phyloP scores from a whole-genome alignment of 2,329 filamentous ascomycete species.

The Claviceps capensis region DNA sequence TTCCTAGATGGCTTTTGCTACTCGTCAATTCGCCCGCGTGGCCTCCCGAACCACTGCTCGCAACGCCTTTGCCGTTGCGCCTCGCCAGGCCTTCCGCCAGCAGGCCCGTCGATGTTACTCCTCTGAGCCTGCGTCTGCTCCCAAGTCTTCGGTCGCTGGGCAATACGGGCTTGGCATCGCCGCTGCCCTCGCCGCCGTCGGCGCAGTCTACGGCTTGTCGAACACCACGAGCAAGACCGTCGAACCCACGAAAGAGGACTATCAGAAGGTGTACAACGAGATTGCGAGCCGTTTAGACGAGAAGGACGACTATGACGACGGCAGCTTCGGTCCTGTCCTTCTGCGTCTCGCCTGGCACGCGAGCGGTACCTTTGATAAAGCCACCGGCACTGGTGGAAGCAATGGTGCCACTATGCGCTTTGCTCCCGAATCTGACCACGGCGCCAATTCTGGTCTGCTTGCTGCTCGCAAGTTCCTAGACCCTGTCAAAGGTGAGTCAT shows the following conservation, averaged over 20 bases:
- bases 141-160: constrained; percentile 34
- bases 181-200: constrained; percentile 35
- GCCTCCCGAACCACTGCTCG: constrained; percentile 44
- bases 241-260: constrained; percentile 69
- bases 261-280: constrained; percentile 88
- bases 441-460: constrained; percentile 84
- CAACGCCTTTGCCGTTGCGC: constrained; percentile 43
- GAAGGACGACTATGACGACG: constrained; percentile 91
- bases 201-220: too few species aligned
- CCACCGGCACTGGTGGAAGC: constrained; percentile 78
- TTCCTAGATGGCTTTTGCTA: constrained; percentile 26
- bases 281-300: constrained; percentile 71
- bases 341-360: constrained; percentile 89
- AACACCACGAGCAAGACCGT: constrained; percentile 42
- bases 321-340: constrained; percentile 86
- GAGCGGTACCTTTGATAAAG: constrained; percentile 81
- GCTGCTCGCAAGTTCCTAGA: constrained; percentile 84
- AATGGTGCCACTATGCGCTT: constrained; percentile 98
- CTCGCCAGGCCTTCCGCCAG: constrained; percentile 58
- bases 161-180: constrained; percentile 46
- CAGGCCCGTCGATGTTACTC: constrained; percentile 70
- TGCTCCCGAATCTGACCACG: constrained; percentile 74
- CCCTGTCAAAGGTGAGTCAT: constrained; percentile 64
- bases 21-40: constrained; percentile 42
- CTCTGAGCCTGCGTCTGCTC: constrained; percentile 41